Conservation (phyloP, 768 basidiomycete genomes). For the Termitomyces sp. region DNA sequence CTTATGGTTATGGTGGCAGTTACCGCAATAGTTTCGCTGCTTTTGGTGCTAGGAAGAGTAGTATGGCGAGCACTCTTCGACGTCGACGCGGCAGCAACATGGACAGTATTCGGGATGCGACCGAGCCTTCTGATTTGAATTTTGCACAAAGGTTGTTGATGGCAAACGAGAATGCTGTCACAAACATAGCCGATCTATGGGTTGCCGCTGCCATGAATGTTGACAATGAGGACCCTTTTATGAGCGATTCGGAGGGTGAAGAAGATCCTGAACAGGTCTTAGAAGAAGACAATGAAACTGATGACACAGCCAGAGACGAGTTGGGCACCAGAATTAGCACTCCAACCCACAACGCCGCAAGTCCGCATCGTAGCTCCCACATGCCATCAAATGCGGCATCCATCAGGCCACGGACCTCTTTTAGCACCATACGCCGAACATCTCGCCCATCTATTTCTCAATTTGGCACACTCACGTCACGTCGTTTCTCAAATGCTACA, state of each 20-base stretch:
- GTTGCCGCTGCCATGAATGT: constrained; percentile 95
- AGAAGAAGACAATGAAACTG: constrained; percentile 26
- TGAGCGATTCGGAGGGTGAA: constrained; percentile 42
- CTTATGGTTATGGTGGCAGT: constrained; percentile 66
- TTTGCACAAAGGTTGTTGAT: constrained; percentile 85
- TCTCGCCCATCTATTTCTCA: constrained; percentile 27
- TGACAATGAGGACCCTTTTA: constrained; percentile 82
- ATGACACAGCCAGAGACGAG: constrained; percentile 17
- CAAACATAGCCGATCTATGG: constrained; percentile 95
- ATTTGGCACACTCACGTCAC: constrained; percentile 33
- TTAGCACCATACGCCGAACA: constrained; percentile 26
- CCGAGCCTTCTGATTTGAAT: constrained; percentile 52
- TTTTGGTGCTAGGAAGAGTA: constrained; percentile 42
- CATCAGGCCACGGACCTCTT: constrained; percentile 18
- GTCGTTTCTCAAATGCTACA: constrained; percentile 51
- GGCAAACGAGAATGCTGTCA: constrained; percentile 93
- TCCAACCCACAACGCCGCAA: constrained; percentile 1
- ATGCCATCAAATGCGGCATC: constrained; percentile 23
- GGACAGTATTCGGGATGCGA: constrained; percentile 36
- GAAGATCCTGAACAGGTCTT: constrained; percentile 21
- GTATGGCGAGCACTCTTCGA: constrained; percentile 47
- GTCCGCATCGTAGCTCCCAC: constrained; percentile 21
- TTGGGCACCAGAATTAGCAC: constrained; percentile 14
- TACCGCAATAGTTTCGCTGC: constrained; percentile 49
- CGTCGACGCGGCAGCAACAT: constrained; percentile 46